Evolutionary conservation across 495 filamentous ascomycete species (phyloP).

Genomic region (Hyaloscypha finlandica): DNA sequence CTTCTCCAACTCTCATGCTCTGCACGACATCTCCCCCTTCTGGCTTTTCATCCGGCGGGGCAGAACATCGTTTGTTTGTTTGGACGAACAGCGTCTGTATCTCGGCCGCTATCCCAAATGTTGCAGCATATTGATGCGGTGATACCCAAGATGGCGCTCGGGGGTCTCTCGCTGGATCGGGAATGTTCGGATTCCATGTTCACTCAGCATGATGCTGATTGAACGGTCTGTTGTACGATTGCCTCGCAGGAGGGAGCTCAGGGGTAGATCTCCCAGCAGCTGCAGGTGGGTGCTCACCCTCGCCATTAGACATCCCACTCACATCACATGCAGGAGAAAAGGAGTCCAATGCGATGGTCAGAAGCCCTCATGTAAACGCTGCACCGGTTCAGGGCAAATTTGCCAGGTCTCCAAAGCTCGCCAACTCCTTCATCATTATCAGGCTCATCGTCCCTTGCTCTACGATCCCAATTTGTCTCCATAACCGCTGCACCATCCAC

Average conservation of each 20-base stretch:
- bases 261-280: conserved; percentile 2
- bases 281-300: conserved; percentile 17
- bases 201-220: background rate
- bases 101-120: background rate
- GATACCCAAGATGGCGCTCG: background rate
- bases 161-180: background rate
- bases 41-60: background rate
- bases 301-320: background rate
- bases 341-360: conserved; percentile 28
- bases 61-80: background rate
- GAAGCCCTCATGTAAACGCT: conserved; percentile 20
- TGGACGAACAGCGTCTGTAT: background rate
- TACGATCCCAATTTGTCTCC: background rate
- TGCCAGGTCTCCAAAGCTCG: conserved; percentile 14
- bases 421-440: background rate
- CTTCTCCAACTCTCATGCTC: background rate
- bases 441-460: background rate
- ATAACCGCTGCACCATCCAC: background rate
- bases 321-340: conserved; percentile 11
- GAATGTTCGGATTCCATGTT: background rate
- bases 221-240: background rate
- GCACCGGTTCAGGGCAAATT: conserved; percentile 16
- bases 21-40: background rate
- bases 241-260: background rate
- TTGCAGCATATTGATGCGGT: background rate